Base-by-base conservation (phyloP, 208 protist species). In the Trypanosoma platydactyli region DNA sequence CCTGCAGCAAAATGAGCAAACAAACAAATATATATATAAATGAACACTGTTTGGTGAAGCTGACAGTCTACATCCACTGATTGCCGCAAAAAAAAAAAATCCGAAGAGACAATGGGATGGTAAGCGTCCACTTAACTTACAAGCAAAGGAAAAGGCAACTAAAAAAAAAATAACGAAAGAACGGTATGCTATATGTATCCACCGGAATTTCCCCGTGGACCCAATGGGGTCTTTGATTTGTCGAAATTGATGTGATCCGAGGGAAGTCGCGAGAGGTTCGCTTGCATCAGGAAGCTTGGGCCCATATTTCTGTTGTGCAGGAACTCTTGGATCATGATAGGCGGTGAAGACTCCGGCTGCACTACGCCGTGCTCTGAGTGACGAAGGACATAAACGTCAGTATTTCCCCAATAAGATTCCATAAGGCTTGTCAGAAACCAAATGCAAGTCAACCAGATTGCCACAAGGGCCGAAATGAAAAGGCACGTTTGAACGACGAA, bases 401-500 rank as follows among this genome's bases (percentile, higher is more conserved):
- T 25, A 50, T 45, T 24, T 59, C 65, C 35, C 29, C 77, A 85
- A 40, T 79, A 64, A 16, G 46, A 48, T 52, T 91, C 78, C 22
- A 87, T 38, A 40, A 79, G 76, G n/a, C 71, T 83, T 25, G 80
- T 66, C 0, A 65, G 45, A 41, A 79, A 62, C 81, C 81, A 91
- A 25, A 73, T 71, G 66, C 73, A 80, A 35, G 76, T 71, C 20
- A 79, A 41, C 57, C 71, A 86, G 16, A 66, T 81, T 3, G 56
- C 50, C 30, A 80, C 53, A 46, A 83, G 59, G 16, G 79, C 80
- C 1, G 80, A 49, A 30, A 83, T 45, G 38, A 81, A 80, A 46
- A 81, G 79, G 25, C 81, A 62, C 24, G 81, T 49, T 40, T 91
- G 84, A 49, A 80, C 40, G 48, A 87, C 60, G 56, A 85, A 84